phyloP scores from a whole-genome alignment of 139 green algal species.

The Coccomyxa sp. region DNA sequence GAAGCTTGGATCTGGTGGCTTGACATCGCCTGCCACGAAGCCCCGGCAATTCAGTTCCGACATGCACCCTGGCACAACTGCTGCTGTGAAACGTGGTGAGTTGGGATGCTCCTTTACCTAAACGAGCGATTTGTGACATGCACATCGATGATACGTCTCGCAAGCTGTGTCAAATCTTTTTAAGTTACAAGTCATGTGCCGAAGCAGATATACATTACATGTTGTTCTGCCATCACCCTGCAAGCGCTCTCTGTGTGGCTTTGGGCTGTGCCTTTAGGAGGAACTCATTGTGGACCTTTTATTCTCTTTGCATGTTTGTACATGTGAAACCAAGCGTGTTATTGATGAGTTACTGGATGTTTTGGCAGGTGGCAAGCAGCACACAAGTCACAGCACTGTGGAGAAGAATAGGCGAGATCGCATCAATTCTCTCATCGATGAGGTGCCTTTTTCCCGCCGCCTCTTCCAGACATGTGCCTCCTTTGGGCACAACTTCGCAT shows the following conservation, averaged over 20 bases:
- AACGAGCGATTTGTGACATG: no score
- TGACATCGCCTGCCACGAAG: neutral
- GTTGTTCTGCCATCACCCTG: no score
- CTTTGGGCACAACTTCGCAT: neutral
- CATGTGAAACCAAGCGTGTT: no score
- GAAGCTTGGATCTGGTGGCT: neutral
- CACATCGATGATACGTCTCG: no score
- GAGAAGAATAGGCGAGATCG: constrained; percentile 76
- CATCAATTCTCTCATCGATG: constrained; percentile 76
- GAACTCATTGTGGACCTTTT: no score
- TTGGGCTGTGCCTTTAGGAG: no score
- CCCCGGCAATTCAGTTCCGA: neutral
- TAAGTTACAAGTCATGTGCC: no score
- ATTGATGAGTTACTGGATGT: neutral
- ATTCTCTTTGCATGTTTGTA: no score
- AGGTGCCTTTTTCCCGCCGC: constrained; percentile 21
- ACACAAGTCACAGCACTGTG: constrained; percentile 66
- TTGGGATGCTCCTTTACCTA: no score
- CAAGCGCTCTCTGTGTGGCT: no score
- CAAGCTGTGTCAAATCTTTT: no score
- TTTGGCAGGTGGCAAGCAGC: constrained; percentile 1
- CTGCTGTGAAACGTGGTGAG: neutral
- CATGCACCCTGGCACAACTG: neutral
- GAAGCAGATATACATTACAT: no score
- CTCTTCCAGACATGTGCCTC: neutral